Base-by-base conservation (phyloP, 2,329 filamentous ascomycete genomes). In the Ceratocystis huliohia region DNA sequence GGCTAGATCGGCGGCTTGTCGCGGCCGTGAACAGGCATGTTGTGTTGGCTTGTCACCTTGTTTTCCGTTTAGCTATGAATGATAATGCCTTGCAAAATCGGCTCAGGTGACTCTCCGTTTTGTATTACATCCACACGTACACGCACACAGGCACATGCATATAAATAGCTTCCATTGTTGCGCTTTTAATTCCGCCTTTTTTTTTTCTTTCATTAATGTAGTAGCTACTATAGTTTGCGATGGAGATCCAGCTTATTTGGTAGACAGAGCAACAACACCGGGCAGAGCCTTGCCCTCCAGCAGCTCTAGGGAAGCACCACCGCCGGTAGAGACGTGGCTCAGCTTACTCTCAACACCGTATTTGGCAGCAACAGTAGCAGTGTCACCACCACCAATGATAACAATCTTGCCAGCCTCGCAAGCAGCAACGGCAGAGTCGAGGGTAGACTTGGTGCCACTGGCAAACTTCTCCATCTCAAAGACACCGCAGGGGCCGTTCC, bases 331-430 rank as follows among this genome's bases (percentile, higher is more conserved):
- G 70, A 99, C 94, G 81, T 99, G 94, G 81, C 91, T 96, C 74
- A 97, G 84, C 86, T 97, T 95, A 78, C 90, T 86, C 83, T 99
- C 94, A 70, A 90, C 93, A 66, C 87, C 87, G 77, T 96, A 99
- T 83, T 99, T 96, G 77, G 92, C 93, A 65, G 94, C 94, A 61
- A 97, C 94, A 68, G 94, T 99, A 63, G 94, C 94, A 64, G 94
- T 99, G 79, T 99, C 94, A 78, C 94, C 94, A 77, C 94, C 94
- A 69, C 94, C 94, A 70, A 99, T 96, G 79, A 99, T 97, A 76
- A 97, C 94, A 73, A 94, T 96, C 82, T 94, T 92, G 77, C 91
- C 92, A 69, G 80, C 83, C 78, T 89, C 81, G 68, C 88, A 88
- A 69, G 88, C 94, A 28, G 82, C 82, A 65, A 97, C 91, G 65